Evolutionary conservation across 805 yeast genomes (phyloP), one percentile per base, ranked within the genome.

Genomic region (Kuraishia piskuri): DNA sequence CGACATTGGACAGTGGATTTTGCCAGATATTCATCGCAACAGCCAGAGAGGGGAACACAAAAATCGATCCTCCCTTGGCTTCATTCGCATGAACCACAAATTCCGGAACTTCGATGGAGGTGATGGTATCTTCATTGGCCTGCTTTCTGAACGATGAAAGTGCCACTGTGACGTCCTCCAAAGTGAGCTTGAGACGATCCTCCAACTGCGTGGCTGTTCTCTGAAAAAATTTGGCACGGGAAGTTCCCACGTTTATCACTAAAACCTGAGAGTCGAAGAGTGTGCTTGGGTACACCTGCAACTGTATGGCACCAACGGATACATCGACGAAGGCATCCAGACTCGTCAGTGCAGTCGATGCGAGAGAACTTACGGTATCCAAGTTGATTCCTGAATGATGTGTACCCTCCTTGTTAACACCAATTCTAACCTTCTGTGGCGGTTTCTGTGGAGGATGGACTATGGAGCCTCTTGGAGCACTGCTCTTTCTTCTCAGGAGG

Each of bases 271-370:
- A 68, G 61, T 94, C 97, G 48, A 80, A 73, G 55, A 92, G 76
- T 8, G 94, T 82, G 45, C 90, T 85, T 1, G 99, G 98, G 61
- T 86, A 91, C 0, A 90, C 77, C 52, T 86, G 90, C 1, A 85
- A 56, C 50, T 81, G 68, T 19, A 87, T 63, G 4, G 68, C 68
- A 1, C 84, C 85, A 21, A 90, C 66, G 31, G 74, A 69, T 1
- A 89, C 84, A 53, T 82, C 82, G 45, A 91, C 69, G 51, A 80
- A 83, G 0, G 96, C 86, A 58, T 84, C 82, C 40, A 92, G 68
- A 54, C 73, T 76, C 51, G 67, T 70, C 51, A 68, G 61, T 12
- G 61, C 63, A 23, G 60, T 62, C 19, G 49, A 22, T n/a, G 40
- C 20, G 19, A 24, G 19, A 19, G 23, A 14, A 14, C 26, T 17